Evolutionary conservation across 352 stramenopile genomes (phyloP).

Genomic region (Globisporangium spinosum): DNA sequence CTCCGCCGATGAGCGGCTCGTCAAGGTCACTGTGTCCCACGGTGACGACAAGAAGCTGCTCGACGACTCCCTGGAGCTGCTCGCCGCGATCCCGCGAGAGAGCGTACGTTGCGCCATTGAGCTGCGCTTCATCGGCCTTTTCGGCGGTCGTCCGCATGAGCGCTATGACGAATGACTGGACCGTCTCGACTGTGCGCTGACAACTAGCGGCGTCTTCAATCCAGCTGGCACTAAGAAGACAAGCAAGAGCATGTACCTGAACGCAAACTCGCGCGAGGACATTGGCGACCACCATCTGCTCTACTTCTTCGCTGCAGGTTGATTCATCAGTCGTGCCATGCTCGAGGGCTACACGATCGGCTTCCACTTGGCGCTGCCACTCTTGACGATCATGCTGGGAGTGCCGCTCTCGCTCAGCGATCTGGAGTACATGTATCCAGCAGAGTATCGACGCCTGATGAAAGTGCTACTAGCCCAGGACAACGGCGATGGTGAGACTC

Average conservation of each 20-base stretch:
- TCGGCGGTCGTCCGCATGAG: constrained; percentile 59
- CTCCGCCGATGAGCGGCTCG: neutral
- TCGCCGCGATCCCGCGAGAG: constrained; percentile 25
- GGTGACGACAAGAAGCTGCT: neutral
- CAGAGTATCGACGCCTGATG: constrained; percentile 23
- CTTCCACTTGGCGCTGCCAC: constrained; percentile 87
- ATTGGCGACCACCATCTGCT: constrained; percentile 8
- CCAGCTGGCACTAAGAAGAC: constrained; percentile 30
- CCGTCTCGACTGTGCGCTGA: constrained; percentile 38
- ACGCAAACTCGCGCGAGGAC: constrained; percentile 21
- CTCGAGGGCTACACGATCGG: constrained; percentile 86
- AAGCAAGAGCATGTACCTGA: constrained; percentile 34
- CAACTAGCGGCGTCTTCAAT: constrained; percentile 24
- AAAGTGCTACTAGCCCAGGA: constrained; percentile 17
- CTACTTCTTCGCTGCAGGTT: constrained; percentile 44
- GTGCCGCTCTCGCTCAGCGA: constrained; percentile 90
- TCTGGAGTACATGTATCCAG: constrained; percentile 53
- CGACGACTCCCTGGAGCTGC: constrained; percentile 21
- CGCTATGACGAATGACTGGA: constrained; percentile 73
- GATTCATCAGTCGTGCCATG: constrained; percentile 34
- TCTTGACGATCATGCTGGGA: constrained; percentile 94
- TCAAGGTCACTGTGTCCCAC: neutral
- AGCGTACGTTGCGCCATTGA: constrained; percentile 32
- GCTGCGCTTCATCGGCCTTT: constrained; percentile 62
- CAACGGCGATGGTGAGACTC: neutral